Conservation (phyloP, 1,284 basidiomycete genomes). For the Sanghuangporus sanghuang region DNA sequence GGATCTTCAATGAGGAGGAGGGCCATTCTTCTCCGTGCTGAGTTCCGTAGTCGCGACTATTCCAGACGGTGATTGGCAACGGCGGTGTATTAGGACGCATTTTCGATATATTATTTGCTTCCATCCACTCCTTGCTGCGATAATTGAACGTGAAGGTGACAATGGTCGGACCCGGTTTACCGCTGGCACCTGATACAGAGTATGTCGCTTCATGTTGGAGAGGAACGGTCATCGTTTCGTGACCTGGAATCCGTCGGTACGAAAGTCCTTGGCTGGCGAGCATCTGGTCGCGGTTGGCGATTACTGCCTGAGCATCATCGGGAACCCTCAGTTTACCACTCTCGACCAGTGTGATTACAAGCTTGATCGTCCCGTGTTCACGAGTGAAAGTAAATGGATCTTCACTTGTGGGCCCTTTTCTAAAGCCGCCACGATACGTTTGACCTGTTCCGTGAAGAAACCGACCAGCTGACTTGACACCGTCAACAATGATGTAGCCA, state of each 20-base stretch:
- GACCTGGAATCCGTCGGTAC: neutral
- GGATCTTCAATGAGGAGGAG: neutral
- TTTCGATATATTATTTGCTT: neutral
- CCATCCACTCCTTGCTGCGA: constrained; percentile 3
- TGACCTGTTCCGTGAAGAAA: constrained; percentile 52
- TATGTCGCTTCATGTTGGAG: neutral
- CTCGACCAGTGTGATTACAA: constrained; percentile 48
- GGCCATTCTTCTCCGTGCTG: neutral
- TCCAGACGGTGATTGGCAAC: neutral
- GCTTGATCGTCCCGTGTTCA: constrained; percentile 45
- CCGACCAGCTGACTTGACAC: constrained; percentile 49
- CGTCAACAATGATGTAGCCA: constrained; percentile 54
- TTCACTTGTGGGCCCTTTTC: constrained; percentile 41
- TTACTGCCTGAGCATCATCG: constrained; percentile 31
- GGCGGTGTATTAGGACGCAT: neutral
- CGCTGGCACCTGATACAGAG: neutral
- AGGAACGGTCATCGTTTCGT: neutral
- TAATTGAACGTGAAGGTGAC: constrained; percentile 15
- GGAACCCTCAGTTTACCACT: constrained; percentile 27
- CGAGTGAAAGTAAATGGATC: constrained; percentile 52
- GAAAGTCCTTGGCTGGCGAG: neutral
- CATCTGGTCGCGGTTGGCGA: neutral
- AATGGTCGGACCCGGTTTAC: neutral
- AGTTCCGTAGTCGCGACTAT: neutral
- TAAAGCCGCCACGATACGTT: constrained; percentile 40